Evolutionary conservation across 768 basidiomycete species (phyloP), one percentile per base, ranked within the genome.

Genomic region (Russula sp.): DNA sequence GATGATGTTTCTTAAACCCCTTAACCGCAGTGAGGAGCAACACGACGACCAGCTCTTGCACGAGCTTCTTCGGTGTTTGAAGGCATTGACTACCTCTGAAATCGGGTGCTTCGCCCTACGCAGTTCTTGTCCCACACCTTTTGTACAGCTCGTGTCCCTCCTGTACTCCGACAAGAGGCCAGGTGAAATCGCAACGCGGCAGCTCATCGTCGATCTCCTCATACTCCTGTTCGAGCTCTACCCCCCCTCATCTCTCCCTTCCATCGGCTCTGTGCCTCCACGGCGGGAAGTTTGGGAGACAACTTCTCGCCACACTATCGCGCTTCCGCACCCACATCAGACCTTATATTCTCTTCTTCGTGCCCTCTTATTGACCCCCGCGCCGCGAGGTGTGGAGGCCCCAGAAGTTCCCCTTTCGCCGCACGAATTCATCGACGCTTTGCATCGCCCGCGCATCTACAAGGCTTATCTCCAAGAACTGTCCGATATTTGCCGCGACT

Each of bases 141-240:
- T 93, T 72, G 79, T 81, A 4, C 89, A 95, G 65, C 79, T 99
- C 34, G 80, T 95, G 18, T 77, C 85, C 9, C 81, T 98, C 16
- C 79, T 98, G 2, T 98, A 92, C 74, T 96, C 94, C 4, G 96
- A 98, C 78, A 98, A 98, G 79, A 97, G 95, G 72, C 97, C 97
- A 0, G 97, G 97, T 49, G 97, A 99, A 44, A 80, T 98, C 9
- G 83, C 86, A 4, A 88, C 91, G 5, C 85, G 95, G 39, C 93
- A 95, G 70, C 82, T 98, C 59, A 95, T 99, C 42, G 77, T 90
- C 48, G 97, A 98, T 57, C 78, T 99, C 16, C 78, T 98, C 53
- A 78, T 87, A n/a, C 79, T 89, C 60, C 78, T 98, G 7, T 96
- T 95, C 70, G 94, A 98, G 3, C 75, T 98, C 16, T 98, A 93